phyloP scores from a whole-genome alignment of 208 protist species.

The Phytomonas sp. region DNA sequence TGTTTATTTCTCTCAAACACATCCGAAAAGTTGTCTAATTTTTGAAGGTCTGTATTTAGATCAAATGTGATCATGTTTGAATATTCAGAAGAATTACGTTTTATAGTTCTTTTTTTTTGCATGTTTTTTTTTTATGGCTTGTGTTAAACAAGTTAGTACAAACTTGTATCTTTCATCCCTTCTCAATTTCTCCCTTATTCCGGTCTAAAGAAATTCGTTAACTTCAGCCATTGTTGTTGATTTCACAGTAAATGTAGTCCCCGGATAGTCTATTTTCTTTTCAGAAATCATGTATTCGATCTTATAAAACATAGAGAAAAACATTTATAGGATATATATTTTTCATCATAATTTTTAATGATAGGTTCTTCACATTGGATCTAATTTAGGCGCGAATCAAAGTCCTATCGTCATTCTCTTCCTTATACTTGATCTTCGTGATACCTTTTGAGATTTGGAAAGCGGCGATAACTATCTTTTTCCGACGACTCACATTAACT shows the following conservation, averaged over 20 bases:
- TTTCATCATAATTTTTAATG: too few species aligned
- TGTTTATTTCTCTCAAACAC: conserved; percentile 5
- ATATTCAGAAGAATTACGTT: not conserved
- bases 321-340: too few species aligned
- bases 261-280: not conserved
- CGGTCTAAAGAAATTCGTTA: not conserved
- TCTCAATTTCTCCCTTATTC: not conserved
- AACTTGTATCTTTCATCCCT: not conserved
- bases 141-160: not conserved
- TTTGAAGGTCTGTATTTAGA: not conserved
- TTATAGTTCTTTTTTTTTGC: conserved; percentile 9
- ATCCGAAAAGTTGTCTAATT: not conserved
- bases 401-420: too few species aligned
- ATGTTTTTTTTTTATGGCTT: conserved; percentile 7
- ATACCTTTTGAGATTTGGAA: not conserved
- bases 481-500: not conserved
- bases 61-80: not conserved
- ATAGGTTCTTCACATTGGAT: too few species aligned
- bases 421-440: not conserved
- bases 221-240: not conserved
- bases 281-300: not conserved
- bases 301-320: too few species aligned
- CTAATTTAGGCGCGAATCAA: too few species aligned
- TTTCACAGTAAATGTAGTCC: not conserved
- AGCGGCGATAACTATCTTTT: not conserved